Conservation (phyloP, 2,329 filamentous ascomycete species). For the Xenoacremonium recifei region DNA sequence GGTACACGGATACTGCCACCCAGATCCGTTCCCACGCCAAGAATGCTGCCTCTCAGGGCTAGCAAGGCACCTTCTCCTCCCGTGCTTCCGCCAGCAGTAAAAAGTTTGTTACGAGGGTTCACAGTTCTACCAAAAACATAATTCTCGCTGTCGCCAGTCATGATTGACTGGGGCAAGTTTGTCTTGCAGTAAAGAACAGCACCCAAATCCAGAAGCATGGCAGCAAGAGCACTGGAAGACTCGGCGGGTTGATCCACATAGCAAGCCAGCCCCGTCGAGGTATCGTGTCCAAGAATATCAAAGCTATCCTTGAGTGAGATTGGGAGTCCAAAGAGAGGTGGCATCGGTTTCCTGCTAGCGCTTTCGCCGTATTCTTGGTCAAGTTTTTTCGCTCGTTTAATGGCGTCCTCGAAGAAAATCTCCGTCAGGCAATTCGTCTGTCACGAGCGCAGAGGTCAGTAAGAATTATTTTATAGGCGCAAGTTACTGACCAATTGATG, state of each 20-base stretch:
- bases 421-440: conserved; percentile 1
- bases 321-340: not conserved
- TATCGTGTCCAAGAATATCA: not conserved
- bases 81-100: conserved; percentile 10
- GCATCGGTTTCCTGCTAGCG: not conserved
- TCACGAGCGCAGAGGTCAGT: not conserved
- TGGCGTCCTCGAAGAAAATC: conserved; percentile 1
- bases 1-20: conserved; percentile 15
- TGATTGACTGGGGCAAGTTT: not conserved
- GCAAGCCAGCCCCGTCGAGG: not conserved
- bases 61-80: conserved; percentile 13
- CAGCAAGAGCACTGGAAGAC: not conserved
- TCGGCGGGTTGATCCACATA: not conserved
- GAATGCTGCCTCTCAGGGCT: conserved; percentile 4
- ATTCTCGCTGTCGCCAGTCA: not conserved
- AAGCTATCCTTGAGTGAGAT: conserved; percentile 2
- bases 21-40: conserved; percentile 14
- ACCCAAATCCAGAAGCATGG: not conserved
- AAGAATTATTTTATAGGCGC: not conserved
- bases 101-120: conserved; percentile 1
- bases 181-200: conserved; percentile 1
- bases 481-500: not conserved
- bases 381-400: not conserved
- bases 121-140: not conserved
- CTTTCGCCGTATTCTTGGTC: not conserved